Evolutionary conservation across 2,329 filamentous ascomycete species (phyloP).

Genomic region (Zymoseptoria crescenta): DNA sequence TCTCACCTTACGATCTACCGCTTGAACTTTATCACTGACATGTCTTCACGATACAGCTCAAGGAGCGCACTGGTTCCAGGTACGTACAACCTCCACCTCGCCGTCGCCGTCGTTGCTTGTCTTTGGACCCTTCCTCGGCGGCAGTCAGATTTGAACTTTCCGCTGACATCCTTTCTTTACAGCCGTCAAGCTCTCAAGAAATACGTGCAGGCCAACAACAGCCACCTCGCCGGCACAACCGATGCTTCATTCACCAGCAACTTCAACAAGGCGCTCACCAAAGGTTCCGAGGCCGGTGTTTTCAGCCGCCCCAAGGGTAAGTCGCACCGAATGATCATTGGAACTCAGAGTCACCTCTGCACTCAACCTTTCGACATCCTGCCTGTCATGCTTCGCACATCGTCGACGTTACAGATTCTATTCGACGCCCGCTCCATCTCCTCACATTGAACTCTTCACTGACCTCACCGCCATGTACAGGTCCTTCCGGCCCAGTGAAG

Average conservation of each 20-base stretch:
- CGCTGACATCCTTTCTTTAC: slow-evolving; percentile 24
- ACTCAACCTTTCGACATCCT: slow-evolving; percentile 5
- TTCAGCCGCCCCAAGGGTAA: slow-evolving; percentile 88
- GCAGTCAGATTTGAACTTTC: slow-evolving; percentile 10
- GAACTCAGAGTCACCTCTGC: slow-evolving; percentile 8
- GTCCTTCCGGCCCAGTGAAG: slow-evolving; percentile 84
- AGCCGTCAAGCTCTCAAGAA: slow-evolving; percentile 69
- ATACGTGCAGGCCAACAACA: slow-evolving; percentile 66
- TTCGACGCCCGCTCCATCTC: slow-evolving; percentile 1
- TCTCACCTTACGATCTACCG: not conserved
- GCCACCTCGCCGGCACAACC: slow-evolving; percentile 43
- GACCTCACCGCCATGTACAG: slow-evolving; percentile 37
- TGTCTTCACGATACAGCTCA: slow-evolving; percentile 48
- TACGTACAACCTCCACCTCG: slow-evolving; percentile 39
- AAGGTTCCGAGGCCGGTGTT: slow-evolving; percentile 75
- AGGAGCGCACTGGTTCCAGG: slow-evolving; percentile 64
- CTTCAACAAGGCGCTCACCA: slow-evolving; percentile 78
- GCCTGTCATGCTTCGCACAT: too few species aligned
- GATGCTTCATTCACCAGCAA: slow-evolving; percentile 59
- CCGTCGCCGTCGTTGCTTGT: slow-evolving; percentile 18
- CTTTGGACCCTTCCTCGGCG: slow-evolving; percentile 7
- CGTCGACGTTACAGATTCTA: slow-evolving; percentile 1
- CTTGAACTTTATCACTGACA: slow-evolving; percentile 39
- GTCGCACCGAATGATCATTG: slow-evolving; percentile 30
- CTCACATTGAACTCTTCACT: slow-evolving; percentile 11